Conservation (phyloP, 352 stramenopile species). For the Pythium rhizo-oryzae region DNA sequence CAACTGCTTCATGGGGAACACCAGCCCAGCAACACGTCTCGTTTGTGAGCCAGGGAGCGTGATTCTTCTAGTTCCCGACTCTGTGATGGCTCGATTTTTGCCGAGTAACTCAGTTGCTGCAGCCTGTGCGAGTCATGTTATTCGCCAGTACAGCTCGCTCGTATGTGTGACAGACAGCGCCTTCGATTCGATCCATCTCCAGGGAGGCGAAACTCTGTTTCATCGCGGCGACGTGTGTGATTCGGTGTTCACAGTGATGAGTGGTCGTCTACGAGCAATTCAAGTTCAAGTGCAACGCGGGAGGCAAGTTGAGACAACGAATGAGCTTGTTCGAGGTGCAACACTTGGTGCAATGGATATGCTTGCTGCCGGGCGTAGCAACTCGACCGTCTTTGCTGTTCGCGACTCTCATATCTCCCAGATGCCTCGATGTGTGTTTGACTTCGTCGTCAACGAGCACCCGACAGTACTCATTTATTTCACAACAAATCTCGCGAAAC, state of each 20-base stretch:
- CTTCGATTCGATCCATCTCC: slow-evolving; percentile 85
- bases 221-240: slow-evolving; percentile 76
- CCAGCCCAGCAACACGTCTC: slow-evolving; percentile 42
- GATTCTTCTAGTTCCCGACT: slow-evolving; percentile 60
- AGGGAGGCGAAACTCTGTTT: slow-evolving; percentile 82
- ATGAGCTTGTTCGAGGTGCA: slow-evolving; percentile 77
- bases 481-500: slow-evolving; percentile 71
- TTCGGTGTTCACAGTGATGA: slow-evolving; percentile 84
- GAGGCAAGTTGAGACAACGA: slow-evolving; percentile 74
- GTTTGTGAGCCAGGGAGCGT: slow-evolving; percentile 51
- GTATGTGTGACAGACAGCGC: slow-evolving; percentile 77
- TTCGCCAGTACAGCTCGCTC: slow-evolving; percentile 72
- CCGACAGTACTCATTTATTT: slow-evolving; percentile 80
- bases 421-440: slow-evolving; percentile 86
- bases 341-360: slow-evolving; percentile 86
- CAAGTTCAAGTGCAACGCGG: slow-evolving; percentile 64
- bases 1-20: slow-evolving; percentile 60
- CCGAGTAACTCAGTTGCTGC: slow-evolving; percentile 54
- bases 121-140: slow-evolving; percentile 58
- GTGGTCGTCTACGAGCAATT: slow-evolving; percentile 70
- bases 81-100: slow-evolving; percentile 59
- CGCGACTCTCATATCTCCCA: slow-evolving; percentile 88
- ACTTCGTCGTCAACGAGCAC: slow-evolving; percentile 75
- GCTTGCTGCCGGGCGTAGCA: slow-evolving; percentile 68
- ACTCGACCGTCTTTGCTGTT: slow-evolving; percentile 85